Evolutionary conservation across 345 rosid species (phyloP), one percentile per base, ranked within the genome.

Genomic region (Aegle marmelos): DNA sequence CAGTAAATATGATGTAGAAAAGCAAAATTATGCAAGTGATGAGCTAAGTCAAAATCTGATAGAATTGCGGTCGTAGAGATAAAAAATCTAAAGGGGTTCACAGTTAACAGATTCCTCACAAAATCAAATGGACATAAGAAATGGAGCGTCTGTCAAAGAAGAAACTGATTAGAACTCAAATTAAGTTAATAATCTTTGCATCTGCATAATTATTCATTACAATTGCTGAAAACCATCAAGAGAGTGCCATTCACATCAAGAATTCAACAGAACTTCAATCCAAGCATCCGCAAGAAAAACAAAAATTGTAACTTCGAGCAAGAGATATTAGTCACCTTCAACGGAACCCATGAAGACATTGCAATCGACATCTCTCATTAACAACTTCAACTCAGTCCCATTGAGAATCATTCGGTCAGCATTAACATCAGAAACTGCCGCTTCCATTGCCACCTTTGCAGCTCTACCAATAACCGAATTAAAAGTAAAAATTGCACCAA

Each of bases 391-490:
- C 79, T 85, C 63, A 2, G 89, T 91, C 71, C 86, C 94, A 70
- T 74, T 83, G 53, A 95, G 95, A 79, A 92, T 74, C 36, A 58
- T 78, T 34, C 82, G 68, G 70, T 88, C 85, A 50, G 79, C 80
- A 57, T 93, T 95, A 71, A 95, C 85, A 83, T 90, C 98, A 37
- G 84, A 73, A 0, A 86, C 83, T 4, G 97, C 98, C 33, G 90
- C 89, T 65, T 86, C 86, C 8, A 93, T 89, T 4, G 98, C 95
- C 60, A 82, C 79, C 87, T 85, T 92, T 76, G 97, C 93, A 80
- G 87, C 92, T 80, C 88, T 88, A 73, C 98, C 98, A 34, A 95
- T 90, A 16, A 90, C 90, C 7, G 98, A 91, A 81, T 92, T 85
- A 82, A 82, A 86, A 68, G 92, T 78, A 48, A 93, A 91, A 84